Conservation (phyloP, 1,139 yeast species). For the Hansenula lynferdii region DNA sequence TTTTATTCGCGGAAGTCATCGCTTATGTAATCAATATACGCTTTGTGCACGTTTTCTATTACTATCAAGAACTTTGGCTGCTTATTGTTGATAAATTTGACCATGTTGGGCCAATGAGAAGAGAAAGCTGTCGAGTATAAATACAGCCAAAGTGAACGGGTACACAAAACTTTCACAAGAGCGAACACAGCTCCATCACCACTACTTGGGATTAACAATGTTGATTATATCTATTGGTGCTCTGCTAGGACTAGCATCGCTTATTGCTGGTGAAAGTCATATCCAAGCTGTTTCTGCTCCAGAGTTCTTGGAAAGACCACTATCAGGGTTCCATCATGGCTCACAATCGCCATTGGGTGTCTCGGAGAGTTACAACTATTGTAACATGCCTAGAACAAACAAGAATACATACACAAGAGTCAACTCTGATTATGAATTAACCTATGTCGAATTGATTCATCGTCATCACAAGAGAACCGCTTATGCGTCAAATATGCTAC, state of each 20-base stretch:
- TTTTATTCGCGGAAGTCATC: too few species aligned
- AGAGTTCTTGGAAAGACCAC: conserved; percentile 13
- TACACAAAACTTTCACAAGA: too few species aligned
- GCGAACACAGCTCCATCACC: too few species aligned
- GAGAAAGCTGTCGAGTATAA: too few species aligned
- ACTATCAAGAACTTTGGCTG: too few species aligned
- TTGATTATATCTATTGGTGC: neutral
- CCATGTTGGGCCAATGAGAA: too few species aligned
- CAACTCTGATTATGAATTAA: conserved; percentile 21
- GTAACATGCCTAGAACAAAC: conserved; percentile 37
- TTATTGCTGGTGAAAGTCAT: conserved; percentile 5
- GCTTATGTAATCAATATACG: too few species aligned
- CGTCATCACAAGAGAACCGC: conserved; percentile 38
- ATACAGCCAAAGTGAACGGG: too few species aligned
- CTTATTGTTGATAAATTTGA: too few species aligned
- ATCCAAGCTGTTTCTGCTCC: conserved; percentile 10
- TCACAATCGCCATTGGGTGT: conserved; percentile 22
- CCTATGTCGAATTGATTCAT: conserved; percentile 33
- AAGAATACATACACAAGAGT: conserved; percentile 23
- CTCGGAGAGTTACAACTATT: conserved; percentile 33
- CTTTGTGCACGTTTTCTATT: too few species aligned
- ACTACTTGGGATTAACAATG: neutral
- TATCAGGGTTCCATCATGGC: conserved; percentile 25
- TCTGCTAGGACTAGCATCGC: conserved; percentile 2
- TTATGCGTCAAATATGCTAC: conserved; percentile 29